phyloP scores from a whole-genome alignment of 192 early-diverging fungal species.

The Thoreauomyces humboldtii region DNA sequence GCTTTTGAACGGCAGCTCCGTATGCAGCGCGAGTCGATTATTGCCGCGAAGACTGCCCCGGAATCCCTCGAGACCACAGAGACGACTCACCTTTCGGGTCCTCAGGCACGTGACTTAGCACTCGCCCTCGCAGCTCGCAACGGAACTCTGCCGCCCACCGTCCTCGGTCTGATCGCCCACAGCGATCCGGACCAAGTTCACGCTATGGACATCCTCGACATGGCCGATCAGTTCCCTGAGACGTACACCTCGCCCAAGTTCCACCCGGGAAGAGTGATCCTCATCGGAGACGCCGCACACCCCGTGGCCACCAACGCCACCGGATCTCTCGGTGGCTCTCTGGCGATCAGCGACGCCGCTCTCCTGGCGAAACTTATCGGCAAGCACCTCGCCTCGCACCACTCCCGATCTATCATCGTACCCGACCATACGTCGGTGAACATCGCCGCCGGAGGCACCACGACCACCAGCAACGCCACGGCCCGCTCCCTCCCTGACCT shows the following conservation, averaged over 20 bases:
- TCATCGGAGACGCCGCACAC: constrained; percentile 56
- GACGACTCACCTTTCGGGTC: constrained; percentile 29
- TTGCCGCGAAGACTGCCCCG: constrained; percentile 16
- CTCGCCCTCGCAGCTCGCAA: constrained; percentile 29
- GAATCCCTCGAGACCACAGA: neutral
- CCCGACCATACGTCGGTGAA: constrained; percentile 3
- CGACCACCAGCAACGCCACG: neutral
- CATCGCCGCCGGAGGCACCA: constrained; percentile 3
- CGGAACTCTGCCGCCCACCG: constrained; percentile 27
- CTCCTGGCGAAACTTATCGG: constrained; percentile 48
- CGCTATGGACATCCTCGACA: constrained; percentile 39
- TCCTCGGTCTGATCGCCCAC: constrained; percentile 42
- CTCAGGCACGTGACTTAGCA: constrained; percentile 35
- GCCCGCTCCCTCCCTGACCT: constrained; percentile 3
- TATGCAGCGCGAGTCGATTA: constrained; percentile 15
- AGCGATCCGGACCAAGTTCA: constrained; percentile 35
- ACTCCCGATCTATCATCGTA: neutral
- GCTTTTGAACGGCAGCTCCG: constrained; percentile 35
- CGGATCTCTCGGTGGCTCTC: constrained; percentile 41
- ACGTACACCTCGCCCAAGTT: constrained; percentile 44
- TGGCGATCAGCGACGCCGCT: constrained; percentile 47
- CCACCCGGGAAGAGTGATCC: constrained; percentile 52
- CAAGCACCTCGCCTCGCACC: constrained; percentile 31
- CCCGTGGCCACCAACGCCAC: constrained; percentile 45
- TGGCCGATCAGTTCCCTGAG: constrained; percentile 36